These are phyloP conservation scores for Beauveria rudraprayagi DNA, from an alignment of 2,329 filamentous ascomycete species.

Conservation along the genomic window DNA sequence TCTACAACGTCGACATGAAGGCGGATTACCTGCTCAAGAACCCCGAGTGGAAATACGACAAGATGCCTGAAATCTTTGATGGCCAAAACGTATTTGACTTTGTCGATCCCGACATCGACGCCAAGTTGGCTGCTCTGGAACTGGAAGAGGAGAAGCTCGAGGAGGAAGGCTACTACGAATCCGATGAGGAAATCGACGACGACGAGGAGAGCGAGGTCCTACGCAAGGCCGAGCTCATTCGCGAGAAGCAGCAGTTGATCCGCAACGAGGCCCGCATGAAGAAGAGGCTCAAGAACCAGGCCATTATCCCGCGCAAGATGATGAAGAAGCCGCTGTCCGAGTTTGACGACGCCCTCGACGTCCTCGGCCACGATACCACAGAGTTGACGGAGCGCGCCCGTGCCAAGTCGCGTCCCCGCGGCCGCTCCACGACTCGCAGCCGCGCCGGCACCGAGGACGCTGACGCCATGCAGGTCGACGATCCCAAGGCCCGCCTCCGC, in stretches of 20 bases:
- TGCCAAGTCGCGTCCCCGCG: conserved; percentile 54
- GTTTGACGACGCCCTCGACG: conserved; percentile 78
- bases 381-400: conserved; percentile 67
- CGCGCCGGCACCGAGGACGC: conserved; percentile 54
- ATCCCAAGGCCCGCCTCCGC: conserved; percentile 50
- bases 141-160: conserved; percentile 92
- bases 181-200: conserved; percentile 73
- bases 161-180: conserved; percentile 88
- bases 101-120: conserved; percentile 92
- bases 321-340: conserved; percentile 76
- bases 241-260: conserved; percentile 87
- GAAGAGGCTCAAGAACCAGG: conserved; percentile 95
- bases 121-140: conserved; percentile 83
- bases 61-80: conserved; percentile 86
- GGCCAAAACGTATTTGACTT: conserved; percentile 98
- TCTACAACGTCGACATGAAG: conserved; percentile 89
- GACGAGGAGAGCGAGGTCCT: conserved; percentile 80
- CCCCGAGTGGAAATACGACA: conserved; percentile 92
- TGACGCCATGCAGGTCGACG: conserved; percentile 67
- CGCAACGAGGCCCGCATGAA: conserved; percentile 92
- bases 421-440: conserved; percentile 59
- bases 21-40: conserved; percentile 82
- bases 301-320: conserved; percentile 77
- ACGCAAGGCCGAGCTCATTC: conserved; percentile 89
- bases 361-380: conserved; percentile 76